Conservation (phyloP, 176 grass and related monocot genomes). For the Stipa capillata region DNA sequence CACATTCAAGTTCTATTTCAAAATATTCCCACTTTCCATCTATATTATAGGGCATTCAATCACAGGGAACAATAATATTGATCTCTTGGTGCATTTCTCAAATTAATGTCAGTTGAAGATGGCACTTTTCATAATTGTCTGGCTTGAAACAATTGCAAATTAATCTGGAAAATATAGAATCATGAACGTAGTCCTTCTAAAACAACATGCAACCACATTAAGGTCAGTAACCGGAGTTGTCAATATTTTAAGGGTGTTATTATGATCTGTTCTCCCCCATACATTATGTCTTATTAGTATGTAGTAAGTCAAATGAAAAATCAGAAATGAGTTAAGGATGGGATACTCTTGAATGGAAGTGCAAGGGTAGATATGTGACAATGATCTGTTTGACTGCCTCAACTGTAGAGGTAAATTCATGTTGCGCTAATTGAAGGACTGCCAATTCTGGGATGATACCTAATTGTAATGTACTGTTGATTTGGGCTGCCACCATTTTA, state of each 20-base stretch:
- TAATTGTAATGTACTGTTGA: background rate
- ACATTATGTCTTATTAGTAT: background rate
- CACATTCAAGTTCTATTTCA: constrained; percentile 11
- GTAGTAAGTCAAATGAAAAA: background rate
- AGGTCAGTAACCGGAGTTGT: background rate
- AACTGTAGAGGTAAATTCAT: background rate
- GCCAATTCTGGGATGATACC: background rate
- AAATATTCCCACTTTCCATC: constrained; percentile 2
- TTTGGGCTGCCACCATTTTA: background rate
- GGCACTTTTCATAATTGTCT: background rate
- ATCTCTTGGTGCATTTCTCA: background rate
- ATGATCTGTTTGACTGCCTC: background rate
- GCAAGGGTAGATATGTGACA: background rate
- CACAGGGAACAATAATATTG: background rate
- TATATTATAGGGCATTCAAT: background rate
- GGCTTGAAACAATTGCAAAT: background rate
- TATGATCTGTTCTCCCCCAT: background rate
- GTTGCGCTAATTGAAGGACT: background rate
- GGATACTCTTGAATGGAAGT: background rate
- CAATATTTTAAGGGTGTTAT: background rate
- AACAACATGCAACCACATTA: background rate
- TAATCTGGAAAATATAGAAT: background rate
- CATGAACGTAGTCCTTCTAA: background rate
- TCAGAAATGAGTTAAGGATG: background rate
- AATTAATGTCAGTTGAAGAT: background rate